Evolutionary conservation across 2,329 filamentous ascomycete genomes (phyloP), one percentile per base, ranked within the genome.

Genomic region (Apiospora kogelbergensis): DNA sequence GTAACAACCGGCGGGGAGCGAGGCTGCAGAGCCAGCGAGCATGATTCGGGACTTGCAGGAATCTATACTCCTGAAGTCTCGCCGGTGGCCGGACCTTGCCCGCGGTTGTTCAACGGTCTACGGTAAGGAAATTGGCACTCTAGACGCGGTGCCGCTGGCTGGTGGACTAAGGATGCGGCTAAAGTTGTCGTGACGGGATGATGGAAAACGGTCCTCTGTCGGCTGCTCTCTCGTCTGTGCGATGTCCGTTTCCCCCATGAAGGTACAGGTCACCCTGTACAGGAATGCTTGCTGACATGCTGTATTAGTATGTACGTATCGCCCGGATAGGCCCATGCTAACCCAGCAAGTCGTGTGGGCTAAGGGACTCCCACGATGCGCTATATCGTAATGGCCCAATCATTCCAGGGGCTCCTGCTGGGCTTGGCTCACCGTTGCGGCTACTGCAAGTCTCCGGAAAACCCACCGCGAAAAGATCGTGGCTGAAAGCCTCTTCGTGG

Each of bases 381-480:
- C 53, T 37, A 60, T 37, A 60, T 60, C 53, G 53, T 60, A 60
- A 37, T 60, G 53, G 53, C 53, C 53, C 26, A 60, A 60, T 60
- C 53, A 60, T 60, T 60, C 26, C 26, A 60, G 53, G 53, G 53
- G 53, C 30, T 60, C 30, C 63, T 66, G 42, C 44, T 66, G 20
- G 24, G 24, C 65, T 66, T 66, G 65, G 65, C 65, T 66, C 65
- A 66, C 65, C 65, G 65, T 66, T 66, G 65, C 65, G 65, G 65
- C 65, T 66, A 66, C 65, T 66, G 65, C 65, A 66, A 44, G 44
- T 66, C 53, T 60, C 53, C 53, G 53, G 53, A n/a, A 60, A 60
- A 60, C 53, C 53, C 53, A 60, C 53, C 7, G 53, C 53, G 10
- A 3, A 37, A 3, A n/a, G 53, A 60, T 60, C 53, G 53, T 60